Base-by-base conservation (phyloP, 331 rosid species). In the Quercus lobata region DNA sequence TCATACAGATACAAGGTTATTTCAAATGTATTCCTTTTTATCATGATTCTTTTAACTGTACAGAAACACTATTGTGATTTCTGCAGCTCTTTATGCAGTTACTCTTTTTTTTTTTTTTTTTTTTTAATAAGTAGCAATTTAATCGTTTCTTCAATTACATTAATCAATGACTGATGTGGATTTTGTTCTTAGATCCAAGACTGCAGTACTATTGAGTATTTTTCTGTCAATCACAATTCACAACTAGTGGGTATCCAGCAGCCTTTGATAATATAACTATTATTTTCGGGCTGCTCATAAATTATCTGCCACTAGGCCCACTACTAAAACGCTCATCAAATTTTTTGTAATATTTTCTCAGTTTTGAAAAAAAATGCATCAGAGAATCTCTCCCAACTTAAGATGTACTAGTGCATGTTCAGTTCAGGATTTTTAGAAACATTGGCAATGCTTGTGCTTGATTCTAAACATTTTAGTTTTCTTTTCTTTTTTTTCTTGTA, bases 401-500 rank as follows among this genome's bases (percentile, higher is more conserved):
- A 34, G 53, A n/a, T 68, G 24, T 41, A 30, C 24, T 3, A 57
- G 32, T 77, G n/a, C 44, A 25, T 49, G 68, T 7, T 21, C 37
- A 68, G 11, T 16, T 68, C 27, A 22, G 63, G 75, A 46, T 44
- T 22, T 34, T 15, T 35, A 58, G 27, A 35, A 57, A 21, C 41
- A 41, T 5, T 76, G 58, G 65, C 53, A 65, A 8, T 10, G 66
- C 72, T 57, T 76, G 62, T 32, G 25, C 35, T 72, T 76, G 52
- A 34, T 57, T 79, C 70, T 71, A 77, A 69, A 73, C 7, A 4
- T 54, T 75, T 72, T 37, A 29, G 58, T 44, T 58, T 81, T 60
- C 71, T 75, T 41, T 41, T 41, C 12, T 41, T 41, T 41, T 8
- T 49, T 63, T 11, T 54, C 17, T 68, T 34, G 81, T 72, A 94